Evolutionary conservation across 73 alveolate genomes (phyloP).

Genomic region (Paramecium caudatum): DNA sequence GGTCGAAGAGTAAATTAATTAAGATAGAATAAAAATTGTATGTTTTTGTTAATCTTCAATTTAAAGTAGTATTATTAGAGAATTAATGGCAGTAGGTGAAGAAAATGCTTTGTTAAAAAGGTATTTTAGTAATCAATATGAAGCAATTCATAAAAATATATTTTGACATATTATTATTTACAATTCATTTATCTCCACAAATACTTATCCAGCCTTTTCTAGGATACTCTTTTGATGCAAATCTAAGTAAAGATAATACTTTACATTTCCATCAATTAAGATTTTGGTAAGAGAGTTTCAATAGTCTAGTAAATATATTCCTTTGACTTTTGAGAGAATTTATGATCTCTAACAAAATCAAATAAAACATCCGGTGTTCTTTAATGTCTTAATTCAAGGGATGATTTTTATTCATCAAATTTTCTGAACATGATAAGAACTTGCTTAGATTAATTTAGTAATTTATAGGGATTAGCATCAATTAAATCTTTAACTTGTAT

Average conservation of each 20-base stretch:
- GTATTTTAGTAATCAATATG: no score
- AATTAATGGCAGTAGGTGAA: neutral
- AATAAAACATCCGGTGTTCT: slow-evolving; percentile 73
- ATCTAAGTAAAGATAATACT: neutral
- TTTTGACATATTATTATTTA: no score
- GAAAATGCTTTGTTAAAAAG: no score
- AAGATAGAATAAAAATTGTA: neutral
- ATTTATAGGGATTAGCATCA: neutral
- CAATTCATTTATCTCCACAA: slow-evolving; percentile 38
- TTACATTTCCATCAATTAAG: slow-evolving; percentile 72
- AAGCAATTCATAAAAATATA: no score
- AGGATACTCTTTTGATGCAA: slow-evolving; percentile 51
- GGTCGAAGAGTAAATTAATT: neutral
- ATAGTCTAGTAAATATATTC: slow-evolving; percentile 71
- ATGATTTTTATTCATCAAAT: slow-evolving; percentile 62
- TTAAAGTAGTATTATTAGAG: no score
- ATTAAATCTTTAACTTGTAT: slow-evolving; percentile 52
- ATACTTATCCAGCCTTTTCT: slow-evolving; percentile 69
- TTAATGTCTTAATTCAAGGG: slow-evolving; percentile 72
- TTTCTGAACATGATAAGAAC: slow-evolving; percentile 67
- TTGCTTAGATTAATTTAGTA: slow-evolving; percentile 54
- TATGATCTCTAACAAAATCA: slow-evolving; percentile 55
- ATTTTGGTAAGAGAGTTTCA: slow-evolving; percentile 67
- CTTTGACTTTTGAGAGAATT: slow-evolving; percentile 29
- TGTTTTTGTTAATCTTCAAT: neutral